Evolutionary conservation across 352 stramenopile genomes (phyloP), one percentile per base, ranked within the genome.

Genomic region (Pythium utonaiense): DNA sequence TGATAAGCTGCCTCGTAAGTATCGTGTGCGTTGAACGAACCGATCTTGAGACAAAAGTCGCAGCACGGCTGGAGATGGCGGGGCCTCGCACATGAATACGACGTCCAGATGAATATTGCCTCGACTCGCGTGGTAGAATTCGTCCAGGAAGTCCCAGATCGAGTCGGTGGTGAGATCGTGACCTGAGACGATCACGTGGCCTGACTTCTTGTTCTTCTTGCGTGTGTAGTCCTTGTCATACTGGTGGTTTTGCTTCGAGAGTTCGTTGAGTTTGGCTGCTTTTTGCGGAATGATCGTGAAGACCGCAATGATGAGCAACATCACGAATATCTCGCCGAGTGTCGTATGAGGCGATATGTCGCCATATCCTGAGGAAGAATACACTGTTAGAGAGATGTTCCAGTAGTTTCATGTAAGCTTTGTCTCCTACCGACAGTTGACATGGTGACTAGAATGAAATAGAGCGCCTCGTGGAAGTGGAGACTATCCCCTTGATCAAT

Each of bases 401-500:
- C 12, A 10, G 4, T n/a, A 45, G 6, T 21, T 5, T 45, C 19
- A n/a, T 24, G 17, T 14, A 27, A 1, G 1, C 6, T 6, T 27
- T 2, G 22, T 12, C 17, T 25, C 69, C 41, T 66, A 84, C 80
- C 81, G 61, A 91, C 83, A 14, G 81, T 91, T 7, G 81, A 84
- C 8, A 83, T 78, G 0, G 77, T 89, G 25, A 91, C 81, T 8
- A 91, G 64, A 12, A 91, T 81, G 52, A 89, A 91, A 53, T 91
- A 91, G 16, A 91, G 70, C 5, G 81, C 66, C 41, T 89, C 67
- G 56, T 91, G 81, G 33, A 89, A 91, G 8, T 68, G 38, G 22
- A 91, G 65, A 1, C 36, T 66, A 7, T 67, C 38, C 24, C 70
- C 62, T 16, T 68, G 53, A 8, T 69, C 52, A 6, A 74, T 67